Percentiles rank a stretch among this genome's conserved stretches.
These are phyloP conservation scores for Colletotrichum eremochloae DNA, from an alignment of 2,329 filamentous ascomycete genomes.

Conservation along the genomic window DNA sequence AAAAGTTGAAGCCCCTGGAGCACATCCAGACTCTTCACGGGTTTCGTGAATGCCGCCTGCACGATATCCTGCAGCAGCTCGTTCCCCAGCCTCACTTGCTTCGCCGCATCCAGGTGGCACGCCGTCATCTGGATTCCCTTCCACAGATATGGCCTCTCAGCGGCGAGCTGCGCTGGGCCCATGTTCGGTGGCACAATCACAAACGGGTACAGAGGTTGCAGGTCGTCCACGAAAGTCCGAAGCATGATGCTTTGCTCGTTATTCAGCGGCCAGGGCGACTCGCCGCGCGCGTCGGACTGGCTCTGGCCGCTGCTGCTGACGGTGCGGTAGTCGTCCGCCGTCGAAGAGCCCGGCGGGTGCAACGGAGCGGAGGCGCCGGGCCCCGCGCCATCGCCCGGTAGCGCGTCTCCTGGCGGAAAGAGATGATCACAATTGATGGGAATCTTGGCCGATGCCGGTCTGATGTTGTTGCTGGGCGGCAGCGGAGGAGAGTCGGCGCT, in stretches of 20 bases:
- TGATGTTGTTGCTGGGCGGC: conserved; percentile 28
- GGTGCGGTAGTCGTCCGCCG: conserved; percentile 43
- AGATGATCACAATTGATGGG: conserved; percentile 51
- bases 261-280: conserved; percentile 57
- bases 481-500: conserved; percentile 28
- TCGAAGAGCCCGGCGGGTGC: conserved; percentile 43
- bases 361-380: conserved; percentile 6
- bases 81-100: conserved; percentile 59
- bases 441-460: conserved; percentile 30
- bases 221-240: conserved; percentile 50
- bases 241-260: conserved; percentile 58
- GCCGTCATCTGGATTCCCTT: conserved; percentile 63
- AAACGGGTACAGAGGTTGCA: conserved; percentile 60
- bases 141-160: conserved; percentile 61
- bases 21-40: conserved; percentile 60
- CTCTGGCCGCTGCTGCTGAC: conserved; percentile 20
- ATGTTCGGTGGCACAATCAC: conserved; percentile 56
- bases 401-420: conserved; percentile 48
- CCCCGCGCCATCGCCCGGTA: neutral
- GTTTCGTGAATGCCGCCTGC: conserved; percentile 55
- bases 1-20: conserved; percentile 62
- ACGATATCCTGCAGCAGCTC: conserved; percentile 60
- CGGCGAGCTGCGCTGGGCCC: conserved; percentile 53
- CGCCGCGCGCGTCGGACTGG: conserved; percentile 37
- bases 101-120: conserved; percentile 57